phyloP scores from a whole-genome alignment of 2,329 filamentous ascomycete species.

The Botrytis elliptica region DNA sequence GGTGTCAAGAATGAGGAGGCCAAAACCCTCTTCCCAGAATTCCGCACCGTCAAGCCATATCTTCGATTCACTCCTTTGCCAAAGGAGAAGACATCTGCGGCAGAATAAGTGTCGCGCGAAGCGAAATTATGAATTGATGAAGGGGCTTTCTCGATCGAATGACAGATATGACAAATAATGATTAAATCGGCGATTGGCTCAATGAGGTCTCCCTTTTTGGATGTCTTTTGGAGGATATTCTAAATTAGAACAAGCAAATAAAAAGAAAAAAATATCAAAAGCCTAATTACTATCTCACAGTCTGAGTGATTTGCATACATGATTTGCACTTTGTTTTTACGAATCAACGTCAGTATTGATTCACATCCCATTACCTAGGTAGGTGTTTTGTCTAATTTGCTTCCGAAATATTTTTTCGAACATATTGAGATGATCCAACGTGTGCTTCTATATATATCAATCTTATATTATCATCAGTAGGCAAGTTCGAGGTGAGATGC shows the following conservation, averaged over 20 bases:
- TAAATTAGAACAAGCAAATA: background rate
- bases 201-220: background rate
- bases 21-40: constrained; percentile 80
- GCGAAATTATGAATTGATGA: background rate
- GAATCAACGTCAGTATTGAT: background rate
- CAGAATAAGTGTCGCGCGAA: constrained; percentile 25
- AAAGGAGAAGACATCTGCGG: constrained; percentile 48
- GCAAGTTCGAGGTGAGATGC: background rate
- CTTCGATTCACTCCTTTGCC: constrained; percentile 69
- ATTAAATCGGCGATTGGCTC: background rate
- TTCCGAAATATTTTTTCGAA: background rate
- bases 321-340: background rate
- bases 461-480: background rate
- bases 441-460: background rate
- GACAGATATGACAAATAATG: background rate
- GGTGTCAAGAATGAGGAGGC: constrained; percentile 80
- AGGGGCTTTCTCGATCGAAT: background rate
- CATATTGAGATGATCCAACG: background rate
- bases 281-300: background rate
- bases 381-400: background rate
- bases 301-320: background rate
- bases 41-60: constrained; percentile 68
- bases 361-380: background rate
- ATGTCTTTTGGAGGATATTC: background rate
- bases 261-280: background rate